These are phyloP conservation scores for Rubia peregrina DNA, from an alignment of 305 asterid species.

Conservation along the genomic window DNA sequence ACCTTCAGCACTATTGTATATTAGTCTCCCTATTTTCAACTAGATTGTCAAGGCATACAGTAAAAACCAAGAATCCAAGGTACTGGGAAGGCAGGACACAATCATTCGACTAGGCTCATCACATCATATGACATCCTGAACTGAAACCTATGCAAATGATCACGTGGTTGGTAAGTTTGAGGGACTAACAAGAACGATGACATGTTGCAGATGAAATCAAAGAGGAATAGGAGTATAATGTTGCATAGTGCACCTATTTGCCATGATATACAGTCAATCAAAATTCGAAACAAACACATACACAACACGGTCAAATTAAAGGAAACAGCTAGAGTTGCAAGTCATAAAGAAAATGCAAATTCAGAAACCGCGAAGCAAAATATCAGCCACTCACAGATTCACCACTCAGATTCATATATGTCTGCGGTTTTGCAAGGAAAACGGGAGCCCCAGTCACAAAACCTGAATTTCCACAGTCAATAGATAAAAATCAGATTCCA, in stretches of 20 bases:
- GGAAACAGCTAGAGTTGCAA: too few species aligned
- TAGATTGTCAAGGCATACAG: background rate
- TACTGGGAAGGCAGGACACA: background rate
- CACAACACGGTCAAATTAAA: too few species aligned
- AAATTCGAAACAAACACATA: too few species aligned
- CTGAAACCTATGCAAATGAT: too few species aligned
- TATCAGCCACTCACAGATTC: background rate
- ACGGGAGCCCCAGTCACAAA: constrained; percentile 5
- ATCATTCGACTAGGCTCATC: background rate
- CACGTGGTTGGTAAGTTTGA: too few species aligned
- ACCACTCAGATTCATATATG: constrained; percentile 11
- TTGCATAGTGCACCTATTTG: too few species aligned
- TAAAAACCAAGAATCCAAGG: too few species aligned
- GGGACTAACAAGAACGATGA: too few species aligned
- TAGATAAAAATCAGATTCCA: background rate
- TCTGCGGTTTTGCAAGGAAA: constrained; percentile 7
- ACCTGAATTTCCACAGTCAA: background rate
- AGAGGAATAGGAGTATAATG: background rate
- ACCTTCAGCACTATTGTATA: background rate
- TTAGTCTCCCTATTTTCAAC: background rate
- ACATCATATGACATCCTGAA: background rate
- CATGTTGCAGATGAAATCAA: too few species aligned
- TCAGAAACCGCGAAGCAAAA: too few species aligned
- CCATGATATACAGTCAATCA: too few species aligned
- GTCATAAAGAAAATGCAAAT: too few species aligned